phyloP scores from a whole-genome alignment of 192 early-diverging fungal genomes.

The Phlyctochytrium arcticum region DNA sequence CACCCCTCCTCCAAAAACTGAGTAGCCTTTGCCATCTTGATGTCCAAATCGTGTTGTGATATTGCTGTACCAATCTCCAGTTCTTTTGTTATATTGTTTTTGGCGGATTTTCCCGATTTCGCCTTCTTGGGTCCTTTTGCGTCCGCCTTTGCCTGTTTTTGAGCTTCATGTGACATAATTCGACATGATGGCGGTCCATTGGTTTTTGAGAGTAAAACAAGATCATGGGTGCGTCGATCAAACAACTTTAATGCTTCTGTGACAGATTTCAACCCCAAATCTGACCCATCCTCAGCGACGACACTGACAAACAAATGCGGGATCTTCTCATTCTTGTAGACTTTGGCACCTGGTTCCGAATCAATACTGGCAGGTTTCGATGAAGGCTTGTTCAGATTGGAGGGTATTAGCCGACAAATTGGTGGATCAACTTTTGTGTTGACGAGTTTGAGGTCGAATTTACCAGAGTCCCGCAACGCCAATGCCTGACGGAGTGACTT shows the following conservation, averaged over 20 bases:
- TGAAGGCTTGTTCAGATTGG: background rate
- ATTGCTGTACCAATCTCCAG: constrained; percentile 17
- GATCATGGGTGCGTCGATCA: background rate
- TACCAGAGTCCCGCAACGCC: background rate
- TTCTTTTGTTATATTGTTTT: constrained; percentile 5
- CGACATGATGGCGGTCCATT: background rate
- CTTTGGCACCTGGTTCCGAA: background rate
- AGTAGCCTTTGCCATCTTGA: constrained; percentile 15
- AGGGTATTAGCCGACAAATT: constrained; percentile 10
- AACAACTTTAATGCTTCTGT: background rate
- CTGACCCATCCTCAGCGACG: background rate
- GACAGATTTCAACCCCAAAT: background rate
- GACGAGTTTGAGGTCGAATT: constrained; percentile 2
- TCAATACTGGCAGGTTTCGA: background rate
- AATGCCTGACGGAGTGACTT: background rate
- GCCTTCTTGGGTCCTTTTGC: background rate
- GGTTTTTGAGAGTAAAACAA: background rate
- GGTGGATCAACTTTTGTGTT: constrained; percentile 5
- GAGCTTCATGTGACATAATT: constrained; percentile 4
- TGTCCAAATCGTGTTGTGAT: constrained; percentile 12
- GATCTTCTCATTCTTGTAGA: constrained; percentile 4
- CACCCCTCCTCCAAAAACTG: background rate
- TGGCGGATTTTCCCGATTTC: background rate
- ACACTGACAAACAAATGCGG: background rate
- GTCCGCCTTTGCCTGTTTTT: background rate